Conservation (phyloP, 1,284 basidiomycete genomes). For the Xerocomus cyaneibrunnescens region DNA sequence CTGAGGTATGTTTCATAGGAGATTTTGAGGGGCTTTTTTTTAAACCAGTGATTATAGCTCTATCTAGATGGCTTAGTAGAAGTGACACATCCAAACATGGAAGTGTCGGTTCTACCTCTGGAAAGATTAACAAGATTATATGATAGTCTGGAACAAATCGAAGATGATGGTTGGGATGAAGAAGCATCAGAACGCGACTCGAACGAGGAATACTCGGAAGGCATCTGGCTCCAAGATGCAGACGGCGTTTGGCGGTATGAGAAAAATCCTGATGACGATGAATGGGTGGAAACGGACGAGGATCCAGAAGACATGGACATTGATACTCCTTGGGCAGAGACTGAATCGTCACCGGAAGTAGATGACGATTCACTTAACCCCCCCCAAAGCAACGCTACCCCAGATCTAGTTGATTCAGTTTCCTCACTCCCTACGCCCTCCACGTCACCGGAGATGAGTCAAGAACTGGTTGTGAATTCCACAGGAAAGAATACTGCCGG, state of each 20-base stretch:
- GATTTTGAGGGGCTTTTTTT: slow-evolving; percentile 1
- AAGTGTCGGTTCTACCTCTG: slow-evolving; percentile 51
- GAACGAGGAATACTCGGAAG: slow-evolving; percentile 42
- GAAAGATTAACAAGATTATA: slow-evolving; percentile 69
- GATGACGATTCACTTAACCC: slow-evolving; percentile 21
- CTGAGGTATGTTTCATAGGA: slow-evolving; percentile 44
- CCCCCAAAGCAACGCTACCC: slow-evolving; percentile 14
- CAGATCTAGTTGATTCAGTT: slow-evolving; percentile 24
- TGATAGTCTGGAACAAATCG: slow-evolving; percentile 74
- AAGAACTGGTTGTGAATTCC: slow-evolving; percentile 33
- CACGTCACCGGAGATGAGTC: slow-evolving; percentile 36
- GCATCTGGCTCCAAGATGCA: slow-evolving; percentile 56
- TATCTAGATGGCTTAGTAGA: slow-evolving; percentile 66
- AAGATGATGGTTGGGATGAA: slow-evolving; percentile 66
- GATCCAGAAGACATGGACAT: slow-evolving; percentile 29
- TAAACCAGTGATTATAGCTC: slow-evolving; percentile 45
- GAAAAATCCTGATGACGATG: slow-evolving; percentile 40
- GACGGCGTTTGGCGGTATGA: slow-evolving; percentile 49
- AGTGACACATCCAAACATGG: slow-evolving; percentile 59
- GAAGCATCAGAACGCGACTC: slow-evolving; percentile 43
- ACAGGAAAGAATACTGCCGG: slow-evolving; percentile 23
- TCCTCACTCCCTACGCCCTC: slow-evolving; percentile 33
- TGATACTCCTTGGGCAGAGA: slow-evolving; percentile 31
- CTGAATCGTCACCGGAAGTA: slow-evolving; percentile 17
- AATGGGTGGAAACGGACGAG: slow-evolving; percentile 39